These are phyloP conservation scores for Claviceps capensis DNA, from an alignment of 2,329 filamentous ascomycete genomes.

Conservation along the genomic window DNA sequence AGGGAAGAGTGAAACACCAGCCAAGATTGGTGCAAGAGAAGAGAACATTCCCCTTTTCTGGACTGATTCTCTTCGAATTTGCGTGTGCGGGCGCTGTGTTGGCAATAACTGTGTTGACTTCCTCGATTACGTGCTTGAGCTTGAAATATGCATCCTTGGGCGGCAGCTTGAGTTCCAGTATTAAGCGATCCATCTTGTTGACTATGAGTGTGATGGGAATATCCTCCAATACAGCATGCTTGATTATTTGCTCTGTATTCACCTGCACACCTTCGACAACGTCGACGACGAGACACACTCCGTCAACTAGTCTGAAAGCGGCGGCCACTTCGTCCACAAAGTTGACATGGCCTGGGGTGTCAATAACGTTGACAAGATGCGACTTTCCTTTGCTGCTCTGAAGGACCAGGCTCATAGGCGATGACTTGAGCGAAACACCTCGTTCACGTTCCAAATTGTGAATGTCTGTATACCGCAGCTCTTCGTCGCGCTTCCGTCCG, in stretches of 20 bases:
- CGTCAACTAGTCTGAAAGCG: slow-evolving; percentile 75
- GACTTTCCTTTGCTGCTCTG: slow-evolving; percentile 86
- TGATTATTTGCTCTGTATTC: slow-evolving; percentile 95
- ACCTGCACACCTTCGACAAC: slow-evolving; percentile 98
- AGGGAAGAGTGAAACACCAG: slow-evolving; percentile 91
- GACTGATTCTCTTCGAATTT: slow-evolving; percentile 69
- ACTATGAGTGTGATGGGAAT: slow-evolving; percentile 80
- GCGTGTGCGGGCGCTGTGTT: slow-evolving; percentile 71
- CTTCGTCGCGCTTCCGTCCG: slow-evolving; percentile 73
- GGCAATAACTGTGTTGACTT: slow-evolving; percentile 93
- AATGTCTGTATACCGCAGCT: slow-evolving; percentile 87
- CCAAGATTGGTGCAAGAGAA: slow-evolving; percentile 89
- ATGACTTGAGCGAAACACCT: slow-evolving; percentile 80
- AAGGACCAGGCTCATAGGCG: slow-evolving; percentile 87
- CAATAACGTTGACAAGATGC: slow-evolving; percentile 85
- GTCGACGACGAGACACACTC: slow-evolving; percentile 85
- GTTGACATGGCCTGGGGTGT: slow-evolving; percentile 95
- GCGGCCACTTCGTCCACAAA: slow-evolving; percentile 96
- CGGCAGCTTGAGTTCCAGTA: slow-evolving; percentile 85
- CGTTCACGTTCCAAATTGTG: slow-evolving; percentile 80
- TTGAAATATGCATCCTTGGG: slow-evolving; percentile 98
- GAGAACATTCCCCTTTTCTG: slow-evolving; percentile 95
- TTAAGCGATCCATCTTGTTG: slow-evolving; percentile 95
- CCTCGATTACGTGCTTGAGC: slow-evolving; percentile 94
- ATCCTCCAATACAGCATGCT: slow-evolving; percentile 81